Conservation (phyloP, 2,329 filamentous ascomycete genomes). For the Immersiporthe knoxdaviesiana region DNA sequence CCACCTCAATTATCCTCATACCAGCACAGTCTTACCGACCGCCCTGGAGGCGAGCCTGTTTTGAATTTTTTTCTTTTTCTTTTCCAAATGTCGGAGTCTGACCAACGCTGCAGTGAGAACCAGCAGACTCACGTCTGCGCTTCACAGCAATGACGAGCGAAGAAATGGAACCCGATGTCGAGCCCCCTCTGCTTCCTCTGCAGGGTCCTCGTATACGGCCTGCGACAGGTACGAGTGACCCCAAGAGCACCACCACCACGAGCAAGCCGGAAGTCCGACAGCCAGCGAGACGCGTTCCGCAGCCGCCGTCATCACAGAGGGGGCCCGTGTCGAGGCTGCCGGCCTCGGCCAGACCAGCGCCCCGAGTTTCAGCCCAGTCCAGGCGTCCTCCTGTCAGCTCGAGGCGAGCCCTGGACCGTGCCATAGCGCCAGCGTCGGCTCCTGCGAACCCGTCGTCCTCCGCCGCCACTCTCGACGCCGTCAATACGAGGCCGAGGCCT, state of each 20-base stretch:
- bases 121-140: conserved; percentile 30
- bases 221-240: not conserved
- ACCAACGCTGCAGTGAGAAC: conserved; percentile 26
- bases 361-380: conserved; percentile 21
- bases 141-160: conserved; percentile 28
- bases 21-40: not conserved
- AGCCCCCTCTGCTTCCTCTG: conserved; percentile 28
- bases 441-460: conserved; percentile 10
- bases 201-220: conserved; percentile 23
- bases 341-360: conserved; percentile 18
- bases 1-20: conserved; percentile 12
- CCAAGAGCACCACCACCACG: conserved; percentile 1
- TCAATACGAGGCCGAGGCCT: conserved; percentile 39
- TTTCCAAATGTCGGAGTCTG: conserved; percentile 22
- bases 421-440: not conserved
- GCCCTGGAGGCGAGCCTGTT: too few relatives aligned
- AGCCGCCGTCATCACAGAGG: conserved; percentile 4
- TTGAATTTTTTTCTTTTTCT: too few relatives aligned
- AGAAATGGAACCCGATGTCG: conserved; percentile 29
- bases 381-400: conserved; percentile 23
- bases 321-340: conserved; percentile 21
- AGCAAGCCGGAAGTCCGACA: conserved; percentile 16
- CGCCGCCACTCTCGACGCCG: conserved; percentile 21
- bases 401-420: conserved; percentile 14
- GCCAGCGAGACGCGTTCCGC: conserved; percentile 17